phyloP scores from a whole-genome alignment of 495 filamentous ascomycete species.

The Tuber melanosporum region DNA sequence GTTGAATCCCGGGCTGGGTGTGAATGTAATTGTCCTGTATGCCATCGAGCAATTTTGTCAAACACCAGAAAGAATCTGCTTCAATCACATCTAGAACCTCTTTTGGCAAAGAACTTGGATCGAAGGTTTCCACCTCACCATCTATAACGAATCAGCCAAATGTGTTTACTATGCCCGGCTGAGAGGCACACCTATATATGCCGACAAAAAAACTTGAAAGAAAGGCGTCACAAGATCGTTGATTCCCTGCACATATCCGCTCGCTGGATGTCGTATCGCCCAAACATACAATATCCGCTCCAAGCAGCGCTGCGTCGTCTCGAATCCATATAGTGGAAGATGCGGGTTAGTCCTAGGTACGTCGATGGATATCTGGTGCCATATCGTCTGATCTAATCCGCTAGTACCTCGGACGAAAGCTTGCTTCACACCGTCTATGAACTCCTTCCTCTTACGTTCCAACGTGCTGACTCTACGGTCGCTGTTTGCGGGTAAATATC shows the following conservation, averaged over 20 bases:
- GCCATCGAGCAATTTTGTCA: constrained; percentile 91
- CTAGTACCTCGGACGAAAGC: constrained; percentile 70
- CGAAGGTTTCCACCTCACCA: constrained; percentile 45
- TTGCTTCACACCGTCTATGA: constrained; percentile 89
- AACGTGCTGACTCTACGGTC: constrained; percentile 84
- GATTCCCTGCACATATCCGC: constrained; percentile 96
- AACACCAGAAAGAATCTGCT: constrained; percentile 96
- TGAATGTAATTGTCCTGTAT: constrained; percentile 99
- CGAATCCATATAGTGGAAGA: constrained; percentile 87
- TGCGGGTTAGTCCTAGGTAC: constrained; percentile 96
- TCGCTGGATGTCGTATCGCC: constrained; percentile 94
- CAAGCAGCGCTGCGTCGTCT: constrained; percentile 86
- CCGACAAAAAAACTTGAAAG: constrained; percentile 91
- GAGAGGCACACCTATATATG: constrained; percentile 58
- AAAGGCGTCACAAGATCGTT: constrained; percentile 97
- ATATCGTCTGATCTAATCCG: constrained; percentile 88
- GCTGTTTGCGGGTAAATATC: constrained; percentile 89
- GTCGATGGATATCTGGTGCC: constrained; percentile 99
- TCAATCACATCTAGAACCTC: constrained; percentile 93
- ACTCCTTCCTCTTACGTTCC: constrained; percentile 93
- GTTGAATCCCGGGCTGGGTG: constrained; percentile 90
- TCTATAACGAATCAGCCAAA: constrained; percentile 21
- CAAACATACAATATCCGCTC: constrained; percentile 95
- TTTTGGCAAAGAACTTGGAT: constrained; percentile 85
- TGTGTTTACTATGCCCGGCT: not conserved